phyloP scores from a whole-genome alignment of 129 eudicot genomes.

The Flaveria bidentis region DNA sequence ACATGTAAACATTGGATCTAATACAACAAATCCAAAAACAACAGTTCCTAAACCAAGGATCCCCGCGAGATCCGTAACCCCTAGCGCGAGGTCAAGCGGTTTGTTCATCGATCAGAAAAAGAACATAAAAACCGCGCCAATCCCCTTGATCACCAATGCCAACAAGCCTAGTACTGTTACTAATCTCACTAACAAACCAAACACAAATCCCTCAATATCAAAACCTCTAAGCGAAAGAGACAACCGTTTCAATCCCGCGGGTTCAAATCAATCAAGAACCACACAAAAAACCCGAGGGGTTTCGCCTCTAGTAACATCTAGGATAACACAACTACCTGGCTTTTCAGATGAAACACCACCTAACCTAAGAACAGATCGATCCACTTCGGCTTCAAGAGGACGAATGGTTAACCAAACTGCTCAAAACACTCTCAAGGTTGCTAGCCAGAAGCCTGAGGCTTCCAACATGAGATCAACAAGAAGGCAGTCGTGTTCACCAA shows the following conservation, averaged over 20 bases:
- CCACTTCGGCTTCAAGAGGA: conserved; percentile 52
- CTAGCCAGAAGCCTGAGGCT: conserved; percentile 31
- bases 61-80: conserved; percentile 52
- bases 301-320: conserved; percentile 51
- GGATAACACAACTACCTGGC: conserved; percentile 29
- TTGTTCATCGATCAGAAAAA: conserved; percentile 49
- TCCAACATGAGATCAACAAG: conserved; percentile 29
- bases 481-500: conserved; percentile 70
- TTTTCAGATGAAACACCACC: conserved; percentile 56
- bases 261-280: conserved; percentile 42
- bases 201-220: conserved; percentile 11
- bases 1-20: conserved; percentile 2
- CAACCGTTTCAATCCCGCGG: conserved; percentile 25
- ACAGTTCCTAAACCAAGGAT: conserved; percentile 47
- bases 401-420: conserved; percentile 33
- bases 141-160: conserved; percentile 29
- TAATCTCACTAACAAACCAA: conserved; percentile 28
- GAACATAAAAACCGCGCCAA: conserved; percentile 56
- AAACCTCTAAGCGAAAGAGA: conserved; percentile 41
- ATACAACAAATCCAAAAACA: conserved; percentile 36
- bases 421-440: background rate
- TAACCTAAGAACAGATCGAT: conserved; percentile 50
- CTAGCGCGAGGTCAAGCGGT: conserved; percentile 42
- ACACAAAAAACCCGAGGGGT: conserved; percentile 53
- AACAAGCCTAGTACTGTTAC: conserved; percentile 23